A percentile compares a stretch with the other conserved stretches of the same genome.
These are phyloP conservation scores for Pichia sp. DNA, from an alignment of 1,139 yeast species.

Conservation along the genomic window DNA sequence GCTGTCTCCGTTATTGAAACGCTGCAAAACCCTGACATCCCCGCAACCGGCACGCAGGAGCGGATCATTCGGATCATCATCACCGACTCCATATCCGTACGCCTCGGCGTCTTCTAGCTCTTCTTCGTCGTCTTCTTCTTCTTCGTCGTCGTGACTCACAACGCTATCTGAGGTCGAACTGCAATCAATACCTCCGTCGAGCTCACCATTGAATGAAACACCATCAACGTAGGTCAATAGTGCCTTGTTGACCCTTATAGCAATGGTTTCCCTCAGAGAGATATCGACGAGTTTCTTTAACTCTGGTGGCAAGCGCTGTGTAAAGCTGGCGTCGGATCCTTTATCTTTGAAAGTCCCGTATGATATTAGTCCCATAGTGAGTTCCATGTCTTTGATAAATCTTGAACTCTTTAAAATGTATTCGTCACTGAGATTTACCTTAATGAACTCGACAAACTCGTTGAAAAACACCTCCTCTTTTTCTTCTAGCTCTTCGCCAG, in stretches of 20 bases:
- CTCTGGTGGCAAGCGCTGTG: constrained; percentile 44
- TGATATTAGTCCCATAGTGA: constrained; percentile 65
- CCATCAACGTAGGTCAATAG: constrained; percentile 25
- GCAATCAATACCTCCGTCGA: not conserved
- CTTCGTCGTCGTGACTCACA: not conserved
- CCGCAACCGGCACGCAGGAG: not conserved
- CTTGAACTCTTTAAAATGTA: constrained; percentile 48
- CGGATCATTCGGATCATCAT: constrained; percentile 6
- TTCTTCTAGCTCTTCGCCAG: constrained; percentile 2
- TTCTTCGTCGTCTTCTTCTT: not conserved
- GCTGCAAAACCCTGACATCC: not conserved
- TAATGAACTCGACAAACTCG: constrained; percentile 55
- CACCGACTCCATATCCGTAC: not conserved
- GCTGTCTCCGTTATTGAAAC: constrained; percentile 29
- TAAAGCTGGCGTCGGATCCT: constrained; percentile 4
- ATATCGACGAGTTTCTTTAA: constrained; percentile 49
- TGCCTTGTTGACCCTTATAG: constrained; percentile 51
- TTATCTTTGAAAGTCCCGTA: constrained; percentile 31
- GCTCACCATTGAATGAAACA: not conserved
- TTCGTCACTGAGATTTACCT: constrained; percentile 52
- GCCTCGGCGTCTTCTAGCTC: not conserved
- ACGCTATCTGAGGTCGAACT: not conserved
- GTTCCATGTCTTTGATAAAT: constrained; percentile 59
- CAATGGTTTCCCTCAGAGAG: constrained; percentile 53
- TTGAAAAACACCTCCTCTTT: constrained; percentile 43